Base-by-base conservation (phyloP, 768 basidiomycete species). In the Trichaptum fuscoviolaceum region DNA sequence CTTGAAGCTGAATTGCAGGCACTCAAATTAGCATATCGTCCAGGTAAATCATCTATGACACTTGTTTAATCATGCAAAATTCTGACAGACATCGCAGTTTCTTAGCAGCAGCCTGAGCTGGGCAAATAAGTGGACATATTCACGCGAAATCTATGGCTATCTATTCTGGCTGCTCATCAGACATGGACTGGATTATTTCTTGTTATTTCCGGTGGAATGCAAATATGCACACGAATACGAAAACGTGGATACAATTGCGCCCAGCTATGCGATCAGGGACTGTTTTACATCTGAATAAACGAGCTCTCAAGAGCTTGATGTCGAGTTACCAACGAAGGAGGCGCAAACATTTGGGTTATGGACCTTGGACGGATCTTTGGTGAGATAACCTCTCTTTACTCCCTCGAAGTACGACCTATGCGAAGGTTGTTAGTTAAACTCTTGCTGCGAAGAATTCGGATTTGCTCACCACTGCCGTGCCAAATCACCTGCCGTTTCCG, bases 351-450 rank as follows among this genome's bases (percentile, higher is more conserved):
- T 70, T 0, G 85, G 80, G 70, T 92, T 75, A 67, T 87, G 65
- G 35, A 85, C 73, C 67, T 77, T 66, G 0, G 88, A 80, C 2
- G 90, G 90, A 72, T 92, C 84, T 67, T 78, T 66, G 0, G 88
- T 91, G 27, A 92, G 76, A 75, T 82, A 91, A 0, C 89, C 89
- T 7, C 78, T 74, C 23, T 76, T 66, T 15, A 89, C 72, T 20
- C 84, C 91, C 62, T 89, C 84, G 34, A 86, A 73, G 71, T 92
- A 92, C 1, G 89, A 89, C 90, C 90, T 91, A 68, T 26, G n/a
- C 9, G 59, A 36, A 26, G 20, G n/a, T 25, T 58, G 24, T 42
- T 57, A 8, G 30, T 57, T 36, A 57, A 58, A 63, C 12, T 6
- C 59, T 7, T 64, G 24, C 30, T 35, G 59, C 35, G 52, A 30